Conservation (phyloP, 1,284 basidiomycete genomes). For the Entoloma clypeatum region DNA sequence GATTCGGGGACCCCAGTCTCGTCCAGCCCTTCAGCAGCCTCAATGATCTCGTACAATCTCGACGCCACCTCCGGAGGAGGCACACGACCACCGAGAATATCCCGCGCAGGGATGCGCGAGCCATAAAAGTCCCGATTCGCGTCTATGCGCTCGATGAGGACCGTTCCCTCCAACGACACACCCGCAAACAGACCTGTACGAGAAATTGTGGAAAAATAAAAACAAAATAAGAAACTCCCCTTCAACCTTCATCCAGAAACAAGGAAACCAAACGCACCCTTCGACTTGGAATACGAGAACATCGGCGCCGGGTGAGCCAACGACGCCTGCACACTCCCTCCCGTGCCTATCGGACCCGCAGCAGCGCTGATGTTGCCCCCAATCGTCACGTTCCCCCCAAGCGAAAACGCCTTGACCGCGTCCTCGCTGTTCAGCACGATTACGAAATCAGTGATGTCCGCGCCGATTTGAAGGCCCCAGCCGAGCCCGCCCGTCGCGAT, state of each 20-base stretch:
- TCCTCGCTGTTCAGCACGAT: conserved; percentile 97
- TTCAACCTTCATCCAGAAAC: too few relatives aligned
- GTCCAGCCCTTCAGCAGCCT: conserved; percentile 79
- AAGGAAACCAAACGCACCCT: conserved; percentile 51
- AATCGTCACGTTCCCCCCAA: conserved; percentile 95
- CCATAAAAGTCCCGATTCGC: conserved; percentile 96
- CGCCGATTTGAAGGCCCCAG: conserved; percentile 94
- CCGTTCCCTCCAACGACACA: conserved; percentile 92
- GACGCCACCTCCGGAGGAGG: conserved; percentile 96
- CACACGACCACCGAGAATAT: conserved; percentile 89
- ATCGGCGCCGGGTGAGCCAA: conserved; percentile 93
- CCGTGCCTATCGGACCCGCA: conserved; percentile 93
- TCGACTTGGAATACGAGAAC: conserved; percentile 96
- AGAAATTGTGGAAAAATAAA: conserved; percentile 4
- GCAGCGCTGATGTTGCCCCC: conserved; percentile 84
- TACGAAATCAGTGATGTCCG: conserved; percentile 84
- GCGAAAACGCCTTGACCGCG: conserved; percentile 91
- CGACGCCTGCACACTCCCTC: conserved; percentile 84
- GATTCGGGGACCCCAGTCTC: conserved; percentile 76
- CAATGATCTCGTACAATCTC: conserved; percentile 91
- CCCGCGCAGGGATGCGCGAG: conserved; percentile 82
- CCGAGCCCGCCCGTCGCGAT: conserved; percentile 97
- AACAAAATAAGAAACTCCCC: conserved; percentile 6
- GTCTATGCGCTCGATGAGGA: conserved; percentile 92
- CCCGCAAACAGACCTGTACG: conserved; percentile 88